phyloP scores from a whole-genome alignment of 1,139 yeast genomes.

The Saccharomyces hybrid region DNA sequence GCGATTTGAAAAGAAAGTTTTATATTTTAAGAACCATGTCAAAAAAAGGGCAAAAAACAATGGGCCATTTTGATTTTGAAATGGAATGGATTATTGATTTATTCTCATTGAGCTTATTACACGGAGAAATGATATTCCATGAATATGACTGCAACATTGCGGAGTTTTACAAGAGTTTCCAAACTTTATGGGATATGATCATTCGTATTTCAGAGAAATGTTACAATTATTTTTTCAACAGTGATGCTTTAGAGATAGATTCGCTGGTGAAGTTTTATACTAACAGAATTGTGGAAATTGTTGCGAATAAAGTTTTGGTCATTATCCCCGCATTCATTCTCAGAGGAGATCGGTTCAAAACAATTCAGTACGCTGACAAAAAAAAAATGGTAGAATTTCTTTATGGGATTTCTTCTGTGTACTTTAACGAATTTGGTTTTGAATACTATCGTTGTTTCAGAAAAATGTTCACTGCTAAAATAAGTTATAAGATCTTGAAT shows the following conservation, averaged over 20 bases:
- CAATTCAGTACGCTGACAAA: constrained; percentile 8
- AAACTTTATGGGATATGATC: constrained; percentile 20
- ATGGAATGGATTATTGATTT: constrained; percentile 18
- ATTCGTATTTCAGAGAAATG: constrained; percentile 17
- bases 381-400: constrained; percentile 19
- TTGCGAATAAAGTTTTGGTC: constrained; percentile 20
- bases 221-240: constrained; percentile 15
- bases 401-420: constrained; percentile 21
- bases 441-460: constrained; percentile 28
- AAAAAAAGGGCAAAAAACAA: constrained; percentile 1
- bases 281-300: constrained; percentile 25
- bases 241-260: constrained; percentile 8
- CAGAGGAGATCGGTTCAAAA: constrained; percentile 17
- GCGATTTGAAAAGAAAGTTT: constrained; percentile 11
- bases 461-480: constrained; percentile 27
- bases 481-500: constrained; percentile 22
- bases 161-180: constrained; percentile 14
- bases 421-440: constrained; percentile 26
- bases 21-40: background rate
- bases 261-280: constrained; percentile 22
- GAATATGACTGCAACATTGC: constrained; percentile 14
- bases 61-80: constrained; percentile 17
- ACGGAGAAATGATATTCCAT: constrained; percentile 21
- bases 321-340: constrained; percentile 23
- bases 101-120: constrained; percentile 17